Evolutionary conservation across 2,329 filamentous ascomycete genomes (phyloP), one percentile per base, ranked within the genome.

Genomic region (Aspergillus glaucus): DNA sequence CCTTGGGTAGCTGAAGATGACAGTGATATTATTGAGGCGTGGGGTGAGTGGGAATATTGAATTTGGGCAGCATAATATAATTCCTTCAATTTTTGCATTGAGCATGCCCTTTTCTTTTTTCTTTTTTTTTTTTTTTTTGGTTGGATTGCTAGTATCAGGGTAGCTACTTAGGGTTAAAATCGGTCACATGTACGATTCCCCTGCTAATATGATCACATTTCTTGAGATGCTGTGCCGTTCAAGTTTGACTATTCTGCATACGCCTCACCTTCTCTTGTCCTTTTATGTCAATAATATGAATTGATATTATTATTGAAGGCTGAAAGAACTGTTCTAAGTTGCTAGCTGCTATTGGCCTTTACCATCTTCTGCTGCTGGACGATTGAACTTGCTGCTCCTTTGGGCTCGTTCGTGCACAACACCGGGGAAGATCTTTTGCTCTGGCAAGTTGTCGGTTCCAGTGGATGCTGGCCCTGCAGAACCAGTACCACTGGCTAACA

Each of bases 11-110:
- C 61, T 4, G 69, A 82, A 56, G 74, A 75, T 49, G 75, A 81
- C 54, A 56, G 60, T 21, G 76, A 77, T 47, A 75, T 79, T 3
- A 30, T 40, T 10, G 69, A 80, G 54, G 79, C 80, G 4, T 88
- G 86, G 86, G 86, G 86, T 10, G 80, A 87, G 43, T 73, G 62
- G 14, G 68, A 69, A 51, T 60, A 68, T 45, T 63, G 86, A 48
- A 88, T 85, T 59, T 90, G 86, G 86, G 86, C 85, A 39, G 79
- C 86, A 50, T 87, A 43, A 17, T 36, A 15, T 12, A 9, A 32
- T 43, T 9, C 17, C 3, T 30, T 12, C 10, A 10, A 30, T 30
- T 30, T 30, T 30, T 30, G 10, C 26, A 30, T 5, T 30, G 10
- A 4, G 10, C 26, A 9, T 22, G 41, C 15, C 22, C 24, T 30